phyloP scores from a whole-genome alignment of 2,329 filamentous ascomycete species.

The Aspergillus fischeri region DNA sequence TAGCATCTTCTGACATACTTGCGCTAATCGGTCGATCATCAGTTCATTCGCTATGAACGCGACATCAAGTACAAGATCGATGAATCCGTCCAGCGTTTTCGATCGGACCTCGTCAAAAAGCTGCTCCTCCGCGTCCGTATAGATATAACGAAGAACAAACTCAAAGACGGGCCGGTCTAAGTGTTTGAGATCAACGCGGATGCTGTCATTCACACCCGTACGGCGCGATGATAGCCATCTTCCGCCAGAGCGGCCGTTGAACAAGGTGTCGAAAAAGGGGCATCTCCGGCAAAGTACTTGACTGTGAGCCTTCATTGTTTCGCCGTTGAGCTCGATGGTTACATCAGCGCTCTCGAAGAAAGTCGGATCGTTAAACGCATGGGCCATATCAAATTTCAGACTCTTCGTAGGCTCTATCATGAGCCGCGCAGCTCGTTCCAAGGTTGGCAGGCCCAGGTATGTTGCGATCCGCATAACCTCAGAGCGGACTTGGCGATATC shows the following conservation, averaged over 20 bases:
- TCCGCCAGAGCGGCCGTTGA: constrained; percentile 80
- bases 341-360: constrained; percentile 81
- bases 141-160: constrained; percentile 75
- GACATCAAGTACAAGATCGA: constrained; percentile 86
- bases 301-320: constrained; percentile 68
- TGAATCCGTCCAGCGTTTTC: constrained; percentile 72
- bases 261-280: constrained; percentile 87
- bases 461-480: constrained; percentile 86
- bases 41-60: constrained; percentile 88
- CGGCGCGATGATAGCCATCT: constrained; percentile 74
- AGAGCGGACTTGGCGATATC: constrained; percentile 73
- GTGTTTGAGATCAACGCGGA: constrained; percentile 79
- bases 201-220: constrained; percentile 42
- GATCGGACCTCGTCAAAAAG: constrained; percentile 75
- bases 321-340: constrained; percentile 71
- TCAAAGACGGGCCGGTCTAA: constrained; percentile 69
- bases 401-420: constrained; percentile 64
- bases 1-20: constrained; percentile 81
- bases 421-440: constrained; percentile 74
- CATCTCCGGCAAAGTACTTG: constrained; percentile 76
- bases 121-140: constrained; percentile 74
- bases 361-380: constrained; percentile 61
- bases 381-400: constrained; percentile 65
- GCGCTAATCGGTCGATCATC: constrained; percentile 86
- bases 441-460: constrained; percentile 62